Evolutionary conservation across 441 rosid genomes (phyloP).

Genomic region (Gossypium davidsonii): DNA sequence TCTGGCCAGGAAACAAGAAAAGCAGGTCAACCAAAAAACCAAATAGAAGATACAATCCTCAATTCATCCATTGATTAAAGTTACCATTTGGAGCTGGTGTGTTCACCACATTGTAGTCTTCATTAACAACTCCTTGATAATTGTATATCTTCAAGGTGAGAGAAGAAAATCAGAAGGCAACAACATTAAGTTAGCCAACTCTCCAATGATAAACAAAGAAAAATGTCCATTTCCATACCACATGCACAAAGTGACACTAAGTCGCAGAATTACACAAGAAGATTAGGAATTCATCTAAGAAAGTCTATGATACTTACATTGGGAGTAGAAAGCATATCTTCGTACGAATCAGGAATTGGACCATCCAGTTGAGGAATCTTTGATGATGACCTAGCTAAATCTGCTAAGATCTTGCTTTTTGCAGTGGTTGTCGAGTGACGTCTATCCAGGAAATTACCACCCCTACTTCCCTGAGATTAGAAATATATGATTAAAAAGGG

Average conservation of each 20-base stretch:
- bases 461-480: slow-evolving; percentile 37
- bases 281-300: neutral
- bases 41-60: neutral
- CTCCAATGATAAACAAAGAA: neutral
- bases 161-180: neutral
- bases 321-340: slow-evolving; percentile 84
- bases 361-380: slow-evolving; percentile 91
- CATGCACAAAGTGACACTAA: neutral
- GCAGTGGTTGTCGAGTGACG: slow-evolving; percentile 14
- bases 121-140: slow-evolving; percentile 76
- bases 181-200: neutral
- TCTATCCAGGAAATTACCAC: slow-evolving; percentile 18
- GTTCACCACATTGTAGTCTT: slow-evolving; percentile 75
- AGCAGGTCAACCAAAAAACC: neutral
- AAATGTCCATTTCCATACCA: neutral
- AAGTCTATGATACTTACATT: slow-evolving; percentile 46
- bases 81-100: slow-evolving; percentile 93
- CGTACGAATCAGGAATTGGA: slow-evolving; percentile 87
- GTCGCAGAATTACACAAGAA: neutral
- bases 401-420: slow-evolving; percentile 25
- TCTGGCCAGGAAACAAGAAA: slow-evolving; percentile 37
- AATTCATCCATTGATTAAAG: neutral
- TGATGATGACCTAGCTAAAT: slow-evolving; percentile 24
- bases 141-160: slow-evolving; percentile 62
- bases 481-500: neutral